Evolutionary conservation across 495 filamentous ascomycete species (phyloP).

Genomic region (Amorphotheca resinae): DNA sequence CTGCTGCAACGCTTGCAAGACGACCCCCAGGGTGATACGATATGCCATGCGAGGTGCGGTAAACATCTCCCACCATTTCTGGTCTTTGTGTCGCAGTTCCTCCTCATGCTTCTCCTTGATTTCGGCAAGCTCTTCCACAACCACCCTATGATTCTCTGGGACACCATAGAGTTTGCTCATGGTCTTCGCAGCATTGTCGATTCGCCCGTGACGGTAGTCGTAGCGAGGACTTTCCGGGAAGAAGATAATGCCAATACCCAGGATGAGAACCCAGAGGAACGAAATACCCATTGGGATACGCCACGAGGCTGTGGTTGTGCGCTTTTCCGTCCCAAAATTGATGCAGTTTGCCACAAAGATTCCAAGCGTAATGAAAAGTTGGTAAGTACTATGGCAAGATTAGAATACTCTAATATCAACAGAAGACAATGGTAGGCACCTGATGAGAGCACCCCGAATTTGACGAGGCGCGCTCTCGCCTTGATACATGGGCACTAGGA

Average conservation of each 20-base stretch:
- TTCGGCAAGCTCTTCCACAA: constrained; percentile 57
- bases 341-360: constrained; percentile 66
- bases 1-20: constrained; percentile 59
- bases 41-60: constrained; percentile 59
- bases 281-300: constrained; percentile 69
- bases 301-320: constrained; percentile 49
- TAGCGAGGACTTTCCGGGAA: constrained; percentile 62
- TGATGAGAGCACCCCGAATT: constrained; percentile 54
- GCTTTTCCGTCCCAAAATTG: constrained; percentile 60
- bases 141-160: constrained; percentile 47
- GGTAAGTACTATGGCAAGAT: constrained; percentile 35
- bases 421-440: constrained; percentile 14
- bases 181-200: constrained; percentile 52
- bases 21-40: constrained; percentile 26
- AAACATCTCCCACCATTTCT: constrained; percentile 51
- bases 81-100: constrained; percentile 30
- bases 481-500: constrained; percentile 46
- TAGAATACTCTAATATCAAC: not conserved
- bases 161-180: constrained; percentile 65
- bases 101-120: constrained; percentile 52
- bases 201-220: constrained; percentile 50
- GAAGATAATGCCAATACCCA: constrained; percentile 57
- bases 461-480: constrained; percentile 43
- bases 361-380: constrained; percentile 77
- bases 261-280: constrained; percentile 63